Conservation (phyloP, 306 rosid species). For the Vachellia collinsii region DNA sequence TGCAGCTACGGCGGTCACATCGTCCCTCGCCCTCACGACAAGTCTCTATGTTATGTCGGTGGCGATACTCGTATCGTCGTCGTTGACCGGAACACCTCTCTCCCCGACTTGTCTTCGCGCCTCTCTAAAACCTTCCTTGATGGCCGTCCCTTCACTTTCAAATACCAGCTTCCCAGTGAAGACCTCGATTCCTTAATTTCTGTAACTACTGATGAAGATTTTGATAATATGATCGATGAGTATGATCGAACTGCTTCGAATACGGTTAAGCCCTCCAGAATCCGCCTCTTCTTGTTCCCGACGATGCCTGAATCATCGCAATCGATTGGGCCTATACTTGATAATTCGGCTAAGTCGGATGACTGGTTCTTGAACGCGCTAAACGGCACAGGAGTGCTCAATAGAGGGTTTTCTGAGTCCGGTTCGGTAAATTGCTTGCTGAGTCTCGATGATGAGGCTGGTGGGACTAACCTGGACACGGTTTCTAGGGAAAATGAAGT, state of each 20-base stretch:
- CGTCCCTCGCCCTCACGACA: constrained; percentile 81
- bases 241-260: constrained; percentile 54
- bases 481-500: constrained; percentile 46
- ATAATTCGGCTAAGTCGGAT: constrained; percentile 59
- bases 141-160: constrained; percentile 54
- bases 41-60: constrained; percentile 75
- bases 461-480: constrained; percentile 46
- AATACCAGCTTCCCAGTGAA: constrained; percentile 87
- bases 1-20: constrained; percentile 90
- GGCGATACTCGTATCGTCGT: constrained; percentile 81
- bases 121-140: constrained; percentile 61
- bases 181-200: constrained; percentile 84
- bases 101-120: constrained; percentile 63
- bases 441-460: constrained; percentile 65
- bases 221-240: constrained; percentile 87
- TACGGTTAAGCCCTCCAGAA: constrained; percentile 53
- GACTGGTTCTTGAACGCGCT: constrained; percentile 80
- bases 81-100: constrained; percentile 63
- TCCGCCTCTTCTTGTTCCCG: constrained; percentile 73
- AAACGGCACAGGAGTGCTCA: constrained; percentile 50
- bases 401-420: constrained; percentile 62
- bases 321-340: constrained; percentile 36
- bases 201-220: constrained; percentile 76
- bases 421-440: constrained; percentile 72
- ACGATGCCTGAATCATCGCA: constrained; percentile 55